Evolutionary conservation across 345 rosid species (phyloP).

Genomic region (Acer saccharum): DNA sequence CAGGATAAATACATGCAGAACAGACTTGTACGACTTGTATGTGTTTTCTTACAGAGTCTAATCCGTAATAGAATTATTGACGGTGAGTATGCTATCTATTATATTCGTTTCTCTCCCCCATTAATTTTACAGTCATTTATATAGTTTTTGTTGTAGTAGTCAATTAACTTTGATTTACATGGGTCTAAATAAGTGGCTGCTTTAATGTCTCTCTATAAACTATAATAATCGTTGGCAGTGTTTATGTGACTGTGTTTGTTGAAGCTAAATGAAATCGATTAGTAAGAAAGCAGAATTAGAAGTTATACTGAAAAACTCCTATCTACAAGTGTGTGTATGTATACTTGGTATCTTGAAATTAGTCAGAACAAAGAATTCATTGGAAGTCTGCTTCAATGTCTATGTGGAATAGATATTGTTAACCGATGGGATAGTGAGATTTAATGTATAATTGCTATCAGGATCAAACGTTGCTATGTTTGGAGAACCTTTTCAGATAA

Average conservation of each 20-base stretch:
- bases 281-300: background rate
- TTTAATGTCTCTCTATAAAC: background rate
- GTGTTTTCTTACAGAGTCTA: slow-evolving; percentile 94
- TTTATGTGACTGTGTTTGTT: background rate
- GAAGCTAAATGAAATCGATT: background rate
- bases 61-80: slow-evolving; percentile 89
- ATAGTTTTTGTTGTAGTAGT: background rate
- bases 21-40: slow-evolving; percentile 97
- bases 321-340: background rate
- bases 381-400: background rate
- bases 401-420: background rate
- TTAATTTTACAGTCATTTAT: background rate
- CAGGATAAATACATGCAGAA: slow-evolving; percentile 99
- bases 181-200: background rate
- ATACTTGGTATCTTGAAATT: no score
- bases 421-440: background rate
- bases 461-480: background rate
- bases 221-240: background rate
- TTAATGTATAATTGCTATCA: background rate
- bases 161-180: background rate
- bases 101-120: background rate
- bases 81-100: slow-evolving; percentile 41
- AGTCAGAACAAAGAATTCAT: background rate
- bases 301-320: background rate
- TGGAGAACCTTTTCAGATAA: background rate